Evolutionary conservation across 1,284 basidiomycete genomes (phyloP).

Genomic region (Paramarasmius palmivorus): DNA sequence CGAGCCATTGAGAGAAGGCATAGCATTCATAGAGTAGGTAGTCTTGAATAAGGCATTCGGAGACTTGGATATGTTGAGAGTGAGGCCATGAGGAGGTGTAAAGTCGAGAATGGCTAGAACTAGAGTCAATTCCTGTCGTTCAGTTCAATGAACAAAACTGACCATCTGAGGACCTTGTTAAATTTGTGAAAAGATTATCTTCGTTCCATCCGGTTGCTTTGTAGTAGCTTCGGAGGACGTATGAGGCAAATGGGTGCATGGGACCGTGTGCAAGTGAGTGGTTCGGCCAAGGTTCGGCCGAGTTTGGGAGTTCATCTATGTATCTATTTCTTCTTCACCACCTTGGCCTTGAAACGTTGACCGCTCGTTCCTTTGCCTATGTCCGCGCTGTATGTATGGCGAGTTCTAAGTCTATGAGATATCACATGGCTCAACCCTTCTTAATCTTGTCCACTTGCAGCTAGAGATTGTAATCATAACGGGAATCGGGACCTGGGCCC

Average conservation of each 20-base stretch:
- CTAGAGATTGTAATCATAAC: no score
- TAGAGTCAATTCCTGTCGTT: conserved; percentile 17
- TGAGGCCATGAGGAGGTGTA: conserved; percentile 74
- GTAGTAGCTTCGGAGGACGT: conserved; percentile 89
- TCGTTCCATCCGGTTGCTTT: conserved; percentile 93
- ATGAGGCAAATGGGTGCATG: conserved; percentile 86
- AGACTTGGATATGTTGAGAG: conserved; percentile 84
- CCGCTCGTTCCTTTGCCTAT: no score
- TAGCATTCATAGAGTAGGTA: conserved; percentile 87
- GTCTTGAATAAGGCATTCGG: conserved; percentile 90
- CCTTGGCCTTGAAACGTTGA: no score
- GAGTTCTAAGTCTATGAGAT: no score
- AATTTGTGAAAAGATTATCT: conserved; percentile 89
- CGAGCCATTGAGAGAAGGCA: conserved; percentile 90
- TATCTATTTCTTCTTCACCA: no score
- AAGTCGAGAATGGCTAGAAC: conserved; percentile 83
- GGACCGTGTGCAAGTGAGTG: neutral
- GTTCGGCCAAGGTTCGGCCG: no score
- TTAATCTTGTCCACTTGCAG: no score
- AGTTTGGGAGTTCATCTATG: no score
- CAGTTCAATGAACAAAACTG: conserved; percentile 32
- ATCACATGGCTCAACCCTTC: no score
- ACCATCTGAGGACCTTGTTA: conserved; percentile 90
- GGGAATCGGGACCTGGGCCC: no score
- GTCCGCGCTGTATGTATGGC: no score